phyloP scores from a whole-genome alignment of 805 yeast species.

The Komagataella pseudopastoris region DNA sequence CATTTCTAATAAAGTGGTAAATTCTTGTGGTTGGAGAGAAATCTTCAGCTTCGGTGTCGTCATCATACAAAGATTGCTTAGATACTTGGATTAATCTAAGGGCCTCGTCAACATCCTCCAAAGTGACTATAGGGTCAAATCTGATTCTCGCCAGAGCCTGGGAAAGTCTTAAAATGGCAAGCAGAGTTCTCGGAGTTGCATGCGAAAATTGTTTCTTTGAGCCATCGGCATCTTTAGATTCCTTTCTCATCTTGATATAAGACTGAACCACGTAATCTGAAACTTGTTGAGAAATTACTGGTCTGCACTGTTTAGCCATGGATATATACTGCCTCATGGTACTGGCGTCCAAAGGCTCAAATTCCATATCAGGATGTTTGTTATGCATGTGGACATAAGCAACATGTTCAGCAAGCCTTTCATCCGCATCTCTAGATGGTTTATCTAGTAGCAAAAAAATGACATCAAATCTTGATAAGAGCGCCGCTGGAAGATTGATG shows the following conservation, averaged over 20 bases:
- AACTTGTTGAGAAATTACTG: conserved; percentile 70
- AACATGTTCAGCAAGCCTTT: conserved; percentile 82
- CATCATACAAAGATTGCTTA: conserved; percentile 59
- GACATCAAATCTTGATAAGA: conserved; percentile 87
- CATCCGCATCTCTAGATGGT: conserved; percentile 71
- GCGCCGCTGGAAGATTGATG: conserved; percentile 92
- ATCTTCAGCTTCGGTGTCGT: conserved; percentile 38
- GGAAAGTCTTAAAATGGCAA: conserved; percentile 83
- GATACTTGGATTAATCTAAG: conserved; percentile 76
- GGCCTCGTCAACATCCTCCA: conserved; percentile 91
- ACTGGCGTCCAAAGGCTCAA: conserved; percentile 64
- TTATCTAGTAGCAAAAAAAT: conserved; percentile 77
- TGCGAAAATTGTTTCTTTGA: conserved; percentile 74
- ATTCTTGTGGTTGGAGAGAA: conserved; percentile 55
- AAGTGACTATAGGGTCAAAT: conserved; percentile 56
- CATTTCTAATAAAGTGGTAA: conserved; percentile 42
- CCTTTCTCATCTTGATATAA: conserved; percentile 87
- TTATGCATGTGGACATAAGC: conserved; percentile 92
- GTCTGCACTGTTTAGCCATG: conserved; percentile 73
- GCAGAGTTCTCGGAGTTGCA: conserved; percentile 88
- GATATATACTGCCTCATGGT: conserved; percentile 82
- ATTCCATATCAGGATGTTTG: conserved; percentile 66
- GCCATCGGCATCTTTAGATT: conserved; percentile 67
- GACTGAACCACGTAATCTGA: conserved; percentile 78
- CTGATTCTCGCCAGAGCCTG: conserved; percentile 90